These are phyloP conservation scores for Opeltia flavorubescens DNA, from an alignment of 495 filamentous ascomycete species.

Conservation along the genomic window DNA sequence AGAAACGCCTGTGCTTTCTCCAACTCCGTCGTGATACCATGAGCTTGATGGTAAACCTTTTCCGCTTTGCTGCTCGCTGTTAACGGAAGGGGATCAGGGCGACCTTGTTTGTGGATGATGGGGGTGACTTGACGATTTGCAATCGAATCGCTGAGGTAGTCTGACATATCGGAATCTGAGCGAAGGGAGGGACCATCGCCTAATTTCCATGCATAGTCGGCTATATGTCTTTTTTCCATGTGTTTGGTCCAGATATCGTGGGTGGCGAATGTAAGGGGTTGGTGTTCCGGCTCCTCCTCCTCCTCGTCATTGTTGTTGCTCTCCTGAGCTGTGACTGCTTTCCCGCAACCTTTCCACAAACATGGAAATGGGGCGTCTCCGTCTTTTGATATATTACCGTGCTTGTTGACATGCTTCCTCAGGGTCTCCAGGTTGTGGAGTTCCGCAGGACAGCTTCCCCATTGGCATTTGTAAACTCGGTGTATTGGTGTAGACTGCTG, in stretches of 20 bases:
- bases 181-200: slow-evolving; percentile 45
- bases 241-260: slow-evolving; percentile 42
- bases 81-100: slow-evolving; percentile 5
- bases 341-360: slow-evolving; percentile 32
- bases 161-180: slow-evolving; percentile 9
- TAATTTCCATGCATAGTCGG: slow-evolving; percentile 43
- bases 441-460: slow-evolving; percentile 51
- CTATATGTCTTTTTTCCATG: slow-evolving; percentile 44
- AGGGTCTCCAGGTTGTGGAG: slow-evolving; percentile 63
- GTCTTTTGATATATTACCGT: slow-evolving; percentile 22
- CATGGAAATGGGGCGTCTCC: slow-evolving; percentile 18
- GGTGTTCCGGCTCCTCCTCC: slow-evolving; percentile 7
- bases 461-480: slow-evolving; percentile 43
- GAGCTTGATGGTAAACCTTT: slow-evolving; percentile 25
- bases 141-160: slow-evolving; percentile 4
- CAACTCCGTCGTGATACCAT: slow-evolving; percentile 25
- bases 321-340: slow-evolving; percentile 3
- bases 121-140: slow-evolving; percentile 1
- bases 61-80: slow-evolving; percentile 20
- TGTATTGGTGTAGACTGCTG: slow-evolving; percentile 17
- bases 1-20: slow-evolving; percentile 26
- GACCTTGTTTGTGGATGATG: not conserved
- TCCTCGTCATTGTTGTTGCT: slow-evolving; percentile 19
- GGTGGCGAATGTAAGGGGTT: slow-evolving; percentile 16
- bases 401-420: slow-evolving; percentile 47